These are phyloP conservation scores for Penstemon newberryi DNA, from an alignment of 257 asterid species.

Conservation along the genomic window DNA sequence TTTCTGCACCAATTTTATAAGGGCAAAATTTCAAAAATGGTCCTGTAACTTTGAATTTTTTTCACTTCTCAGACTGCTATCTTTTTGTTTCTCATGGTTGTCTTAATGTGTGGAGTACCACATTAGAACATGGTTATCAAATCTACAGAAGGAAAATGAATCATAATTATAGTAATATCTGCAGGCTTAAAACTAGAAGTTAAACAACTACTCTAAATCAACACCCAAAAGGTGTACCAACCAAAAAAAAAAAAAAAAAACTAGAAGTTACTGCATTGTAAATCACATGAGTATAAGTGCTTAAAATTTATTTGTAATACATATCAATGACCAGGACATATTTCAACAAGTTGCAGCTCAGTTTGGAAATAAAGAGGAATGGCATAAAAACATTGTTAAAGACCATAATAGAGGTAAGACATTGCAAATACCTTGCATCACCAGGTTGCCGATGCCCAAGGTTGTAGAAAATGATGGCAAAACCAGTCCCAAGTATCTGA, in stretches of 20 bases:
- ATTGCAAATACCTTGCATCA: constrained; percentile 63
- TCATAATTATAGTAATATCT: neutral
- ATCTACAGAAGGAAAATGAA: neutral
- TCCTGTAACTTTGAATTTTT: no score
- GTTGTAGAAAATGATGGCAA: constrained; percentile 76
- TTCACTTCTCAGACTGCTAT: constrained; percentile 1
- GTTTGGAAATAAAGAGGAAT: neutral
- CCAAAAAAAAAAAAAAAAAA: no score
- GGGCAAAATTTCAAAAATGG: neutral
- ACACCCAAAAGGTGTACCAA: no score
- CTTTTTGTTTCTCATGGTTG: constrained; percentile 2
- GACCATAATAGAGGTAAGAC: neutral
- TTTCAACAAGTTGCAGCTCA: neutral
- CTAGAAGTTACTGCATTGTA: neutral
- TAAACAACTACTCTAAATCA: no score
- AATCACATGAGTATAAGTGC: neutral
- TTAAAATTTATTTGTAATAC: neutral
- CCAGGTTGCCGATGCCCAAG: constrained; percentile 92
- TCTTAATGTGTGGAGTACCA: neutral
- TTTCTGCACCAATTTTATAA: neutral
- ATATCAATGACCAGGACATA: constrained; percentile 3
- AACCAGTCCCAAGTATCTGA: constrained; percentile 88
- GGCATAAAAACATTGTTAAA: neutral
- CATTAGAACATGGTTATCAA: neutral
- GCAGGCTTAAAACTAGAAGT: neutral